phyloP scores from a whole-genome alignment of 2,329 filamentous ascomycete genomes.

The Triangularia setosa region DNA sequence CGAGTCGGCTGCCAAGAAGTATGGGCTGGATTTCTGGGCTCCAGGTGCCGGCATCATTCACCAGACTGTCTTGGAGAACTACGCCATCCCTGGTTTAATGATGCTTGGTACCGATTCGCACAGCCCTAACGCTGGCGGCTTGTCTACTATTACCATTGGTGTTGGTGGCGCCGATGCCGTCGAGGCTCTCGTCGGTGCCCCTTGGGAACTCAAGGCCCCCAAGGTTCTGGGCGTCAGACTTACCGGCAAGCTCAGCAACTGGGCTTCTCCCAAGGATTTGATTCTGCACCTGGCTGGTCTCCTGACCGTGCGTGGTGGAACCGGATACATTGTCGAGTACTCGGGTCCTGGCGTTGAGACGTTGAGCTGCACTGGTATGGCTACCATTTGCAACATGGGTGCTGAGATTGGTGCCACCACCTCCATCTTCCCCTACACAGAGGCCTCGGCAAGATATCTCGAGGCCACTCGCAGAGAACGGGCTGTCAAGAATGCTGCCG shows the following conservation, averaged over 20 bases:
- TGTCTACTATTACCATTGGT: slow-evolving; percentile 91
- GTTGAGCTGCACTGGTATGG: slow-evolving; percentile 88
- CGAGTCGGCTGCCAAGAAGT: slow-evolving; percentile 85
- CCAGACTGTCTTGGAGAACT: slow-evolving; percentile 97
- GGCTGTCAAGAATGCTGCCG: slow-evolving; percentile 64
- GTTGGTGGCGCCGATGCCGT: slow-evolving; percentile 97
- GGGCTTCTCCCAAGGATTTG: slow-evolving; percentile 93
- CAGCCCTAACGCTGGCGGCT: slow-evolving; percentile 92
- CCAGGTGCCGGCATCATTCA: slow-evolving; percentile 94
- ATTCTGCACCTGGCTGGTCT: slow-evolving; percentile 86
- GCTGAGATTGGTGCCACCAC: slow-evolving; percentile 92
- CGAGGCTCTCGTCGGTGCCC: slow-evolving; percentile 90
- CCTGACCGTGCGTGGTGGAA: slow-evolving; percentile 89
- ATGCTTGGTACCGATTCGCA: slow-evolving; percentile 98
- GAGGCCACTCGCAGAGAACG: slow-evolving; percentile 72
- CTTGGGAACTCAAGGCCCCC: slow-evolving; percentile 96
- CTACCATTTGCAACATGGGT: slow-evolving; percentile 85
- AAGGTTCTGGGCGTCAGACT: slow-evolving; percentile 83
- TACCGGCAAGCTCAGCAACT: slow-evolving; percentile 78
- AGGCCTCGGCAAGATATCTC: slow-evolving; percentile 80
- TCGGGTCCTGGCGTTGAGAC: slow-evolving; percentile 85
- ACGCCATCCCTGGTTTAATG: slow-evolving; percentile 94
- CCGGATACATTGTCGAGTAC: slow-evolving; percentile 92
- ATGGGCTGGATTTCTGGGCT: slow-evolving; percentile 94
- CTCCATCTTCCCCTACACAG: slow-evolving; percentile 89